These are phyloP conservation scores for Pestalotiopsis fici DNA, from an alignment of 2,329 filamentous ascomycete species.

Conservation along the genomic window DNA sequence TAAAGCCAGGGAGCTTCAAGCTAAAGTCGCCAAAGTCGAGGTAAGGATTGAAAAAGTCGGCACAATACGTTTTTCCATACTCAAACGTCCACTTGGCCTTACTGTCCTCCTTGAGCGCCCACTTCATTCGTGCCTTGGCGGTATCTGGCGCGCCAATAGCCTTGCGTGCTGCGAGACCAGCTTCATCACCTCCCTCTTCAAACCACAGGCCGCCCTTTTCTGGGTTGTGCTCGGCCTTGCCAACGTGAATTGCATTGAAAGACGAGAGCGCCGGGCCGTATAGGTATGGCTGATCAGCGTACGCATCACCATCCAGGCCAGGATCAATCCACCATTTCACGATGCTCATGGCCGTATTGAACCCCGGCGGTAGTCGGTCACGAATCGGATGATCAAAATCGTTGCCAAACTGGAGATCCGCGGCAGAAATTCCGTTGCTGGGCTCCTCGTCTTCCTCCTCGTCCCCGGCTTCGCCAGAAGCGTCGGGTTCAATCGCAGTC, in stretches of 20 bases:
- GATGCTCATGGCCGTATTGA: slow-evolving; percentile 79
- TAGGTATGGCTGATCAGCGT: slow-evolving; percentile 82
- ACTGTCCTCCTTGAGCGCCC: slow-evolving; percentile 51
- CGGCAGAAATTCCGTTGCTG: slow-evolving; percentile 58
- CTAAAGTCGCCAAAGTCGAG: slow-evolving; percentile 79
- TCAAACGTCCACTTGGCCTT: slow-evolving; percentile 57
- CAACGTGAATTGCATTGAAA: slow-evolving; percentile 76
- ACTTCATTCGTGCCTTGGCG: slow-evolving; percentile 58
- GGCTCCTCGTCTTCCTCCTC: slow-evolving; percentile 15
- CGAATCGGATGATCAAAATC: slow-evolving; percentile 92
- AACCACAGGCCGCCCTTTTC: slow-evolving; percentile 56
- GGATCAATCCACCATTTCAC: slow-evolving; percentile 92
- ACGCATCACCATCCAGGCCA: slow-evolving; percentile 84
- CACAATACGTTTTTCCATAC: slow-evolving; percentile 51
- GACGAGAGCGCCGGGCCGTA: slow-evolving; percentile 81
- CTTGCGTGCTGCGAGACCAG: slow-evolving; percentile 47
- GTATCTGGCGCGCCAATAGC: slow-evolving; percentile 52
- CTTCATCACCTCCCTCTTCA: slow-evolving; percentile 66
- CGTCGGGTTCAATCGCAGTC: slow-evolving; percentile 2
- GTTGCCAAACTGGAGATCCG: slow-evolving; percentile 87
- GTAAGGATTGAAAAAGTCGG: slow-evolving; percentile 88
- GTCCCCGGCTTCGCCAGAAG: background rate
- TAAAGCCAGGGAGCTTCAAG: slow-evolving; percentile 71
- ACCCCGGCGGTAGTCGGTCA: slow-evolving; percentile 82
- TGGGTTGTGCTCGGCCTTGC: slow-evolving; percentile 49